Evolutionary conservation across 495 filamentous ascomycete genomes (phyloP).

Genomic region (Neurospora sp.): DNA sequence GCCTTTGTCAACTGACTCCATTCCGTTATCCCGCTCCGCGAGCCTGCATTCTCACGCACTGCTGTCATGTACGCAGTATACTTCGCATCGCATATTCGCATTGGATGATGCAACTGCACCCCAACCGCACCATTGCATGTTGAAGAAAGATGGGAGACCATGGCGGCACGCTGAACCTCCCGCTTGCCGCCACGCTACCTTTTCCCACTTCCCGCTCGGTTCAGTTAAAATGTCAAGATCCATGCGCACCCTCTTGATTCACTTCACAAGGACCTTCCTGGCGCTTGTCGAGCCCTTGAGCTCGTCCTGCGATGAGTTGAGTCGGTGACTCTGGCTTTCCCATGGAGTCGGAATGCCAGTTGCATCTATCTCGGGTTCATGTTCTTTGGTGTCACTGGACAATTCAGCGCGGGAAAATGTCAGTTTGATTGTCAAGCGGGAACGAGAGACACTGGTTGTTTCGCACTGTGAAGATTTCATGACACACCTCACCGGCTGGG

Average conservation of each 20-base stretch:
- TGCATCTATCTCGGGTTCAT: neutral
- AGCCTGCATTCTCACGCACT: neutral
- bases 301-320: no score
- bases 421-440: neutral
- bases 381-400: neutral
- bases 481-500: neutral
- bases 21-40: neutral
- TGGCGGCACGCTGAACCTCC: neutral
- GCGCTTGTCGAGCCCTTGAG: no score
- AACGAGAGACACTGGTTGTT: neutral
- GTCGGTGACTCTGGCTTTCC: neutral
- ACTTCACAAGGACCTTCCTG: neutral
- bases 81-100: neutral
- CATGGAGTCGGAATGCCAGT: neutral
- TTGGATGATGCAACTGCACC: neutral
- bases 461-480: neutral
- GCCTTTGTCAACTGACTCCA: neutral
- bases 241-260: neutral
- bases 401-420: neutral
- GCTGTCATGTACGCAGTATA: neutral
- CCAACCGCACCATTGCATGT: neutral
- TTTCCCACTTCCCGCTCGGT: neutral
- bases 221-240: neutral
- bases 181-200: neutral
- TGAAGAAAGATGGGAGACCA: neutral